Conservation (phyloP, 2,329 filamentous ascomycete species). For the Penicillium sp. region DNA sequence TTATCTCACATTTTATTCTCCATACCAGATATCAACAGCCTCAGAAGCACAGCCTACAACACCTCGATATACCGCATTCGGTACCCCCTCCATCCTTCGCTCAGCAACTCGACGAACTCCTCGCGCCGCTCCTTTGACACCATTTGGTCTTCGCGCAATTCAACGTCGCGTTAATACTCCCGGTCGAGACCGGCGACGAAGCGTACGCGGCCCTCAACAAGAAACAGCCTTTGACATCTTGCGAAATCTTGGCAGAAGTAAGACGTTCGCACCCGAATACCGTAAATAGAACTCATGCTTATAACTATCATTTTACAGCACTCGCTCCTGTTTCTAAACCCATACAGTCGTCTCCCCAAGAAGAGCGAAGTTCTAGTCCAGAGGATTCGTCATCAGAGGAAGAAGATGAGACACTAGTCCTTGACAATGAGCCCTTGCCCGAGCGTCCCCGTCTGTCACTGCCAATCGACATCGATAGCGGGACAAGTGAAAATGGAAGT, state of each 20-base stretch:
- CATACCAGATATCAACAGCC: constrained; percentile 1
- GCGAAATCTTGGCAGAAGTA: constrained; percentile 51
- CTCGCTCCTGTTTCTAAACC: constrained; percentile 48
- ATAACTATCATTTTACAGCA: constrained; percentile 27
- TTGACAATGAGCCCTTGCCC: constrained; percentile 46
- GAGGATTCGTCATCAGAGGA: constrained; percentile 12
- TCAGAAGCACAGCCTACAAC: constrained; percentile 27
- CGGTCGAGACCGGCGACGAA: constrained; percentile 46
- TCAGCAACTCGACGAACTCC: constrained; percentile 34
- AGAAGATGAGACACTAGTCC: constrained; percentile 41
- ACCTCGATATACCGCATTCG: constrained; percentile 26
- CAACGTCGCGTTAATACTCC: constrained; percentile 53
- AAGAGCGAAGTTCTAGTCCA: constrained; percentile 20
- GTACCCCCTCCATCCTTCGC: constrained; percentile 31
- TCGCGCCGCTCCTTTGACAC: constrained; percentile 48
- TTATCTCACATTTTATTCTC: neutral
- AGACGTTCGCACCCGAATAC: neutral
- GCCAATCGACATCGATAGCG: constrained; percentile 45
- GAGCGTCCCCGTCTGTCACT: constrained; percentile 40
- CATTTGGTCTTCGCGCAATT: constrained; percentile 52
- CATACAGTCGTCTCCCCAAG: constrained; percentile 46
- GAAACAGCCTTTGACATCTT: constrained; percentile 56
- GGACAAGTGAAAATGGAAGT: constrained; percentile 42
- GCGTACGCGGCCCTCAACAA: constrained; percentile 44
- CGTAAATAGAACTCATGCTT: neutral